These are phyloP conservation scores for Crithidia brevicula DNA, from an alignment of 208 protist species.

Conservation along the genomic window DNA sequence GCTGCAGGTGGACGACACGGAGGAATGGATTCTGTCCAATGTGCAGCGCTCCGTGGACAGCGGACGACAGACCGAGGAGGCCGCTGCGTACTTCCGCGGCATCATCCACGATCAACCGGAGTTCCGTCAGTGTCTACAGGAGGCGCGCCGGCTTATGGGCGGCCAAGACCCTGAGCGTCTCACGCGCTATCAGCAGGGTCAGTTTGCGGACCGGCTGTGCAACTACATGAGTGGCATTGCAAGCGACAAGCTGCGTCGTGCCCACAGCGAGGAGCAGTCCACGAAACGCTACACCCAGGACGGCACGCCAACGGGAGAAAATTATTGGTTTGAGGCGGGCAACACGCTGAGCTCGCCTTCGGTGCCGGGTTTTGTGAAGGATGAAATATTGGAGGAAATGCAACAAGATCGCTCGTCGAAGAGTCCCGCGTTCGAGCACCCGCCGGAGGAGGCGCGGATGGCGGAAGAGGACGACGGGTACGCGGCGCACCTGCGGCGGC, in stretches of 20 bases:
- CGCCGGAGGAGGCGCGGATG: conserved; percentile 41
- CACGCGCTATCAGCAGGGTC: conserved; percentile 71
- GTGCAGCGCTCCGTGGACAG: conserved; percentile 47
- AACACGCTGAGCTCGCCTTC: conserved; percentile 61
- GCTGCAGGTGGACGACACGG: conserved; percentile 35
- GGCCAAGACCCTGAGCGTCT: conserved; percentile 67
- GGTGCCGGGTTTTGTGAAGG: conserved; percentile 76
- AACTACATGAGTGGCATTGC: conserved; percentile 58
- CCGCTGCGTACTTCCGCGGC: conserved; percentile 71
- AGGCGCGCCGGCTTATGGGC: conserved; percentile 61
- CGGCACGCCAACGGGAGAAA: conserved; percentile 81
- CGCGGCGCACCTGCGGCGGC: conserved; percentile 60
- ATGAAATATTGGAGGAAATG: conserved; percentile 82
- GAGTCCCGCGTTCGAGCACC: conserved; percentile 70
- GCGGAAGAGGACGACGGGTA: conserved; percentile 45
- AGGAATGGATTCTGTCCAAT: conserved; percentile 45
- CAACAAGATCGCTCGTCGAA: conserved; percentile 39
- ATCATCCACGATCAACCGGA: conserved; percentile 69
- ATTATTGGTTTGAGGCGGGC: conserved; percentile 88
- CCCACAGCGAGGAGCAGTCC: conserved; percentile 54
- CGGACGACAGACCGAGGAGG: conserved; percentile 46
- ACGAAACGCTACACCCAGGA: conserved; percentile 71
- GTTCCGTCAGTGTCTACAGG: conserved; percentile 53
- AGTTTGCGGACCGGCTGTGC: conserved; percentile 64
- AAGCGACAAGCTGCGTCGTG: conserved; percentile 56